Evolutionary conservation across 1,284 basidiomycete genomes (phyloP), one percentile per base, ranked within the genome.

Genomic region (Apiotrichum gamsii): DNA sequence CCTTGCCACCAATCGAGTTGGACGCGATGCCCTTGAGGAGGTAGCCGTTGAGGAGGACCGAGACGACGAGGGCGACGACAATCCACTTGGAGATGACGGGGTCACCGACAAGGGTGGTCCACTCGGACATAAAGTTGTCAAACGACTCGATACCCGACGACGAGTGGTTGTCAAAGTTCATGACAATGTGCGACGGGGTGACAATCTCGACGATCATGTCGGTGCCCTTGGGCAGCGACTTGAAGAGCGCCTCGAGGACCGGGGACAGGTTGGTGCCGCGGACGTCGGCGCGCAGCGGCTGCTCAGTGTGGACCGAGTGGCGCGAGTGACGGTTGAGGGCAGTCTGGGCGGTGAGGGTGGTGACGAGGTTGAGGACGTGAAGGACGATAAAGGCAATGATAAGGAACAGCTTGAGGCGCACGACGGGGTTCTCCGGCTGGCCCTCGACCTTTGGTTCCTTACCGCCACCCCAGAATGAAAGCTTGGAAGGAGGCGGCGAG

Each of bases 1-100:
- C 72, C 43, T 64, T 69, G 8, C 69, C 69, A 15, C 70, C 70
- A 45, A 74, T 70, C 18, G 67, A 69, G 47, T 68, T 69, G 47
- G 62, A 74, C 0, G 79, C 78, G 52, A 81, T 80, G 15, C 79
- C 79, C 72, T 91, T 94, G 54, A 98, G 79, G 28, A 98, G 77
- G 68, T 91, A 96, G 1, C 90, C 91, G 62, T 99, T 99, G 55
- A 99, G 77, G 53, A 85, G 82, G 55, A 98, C 84, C 55, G 85
- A 90, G 57, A 94, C 80, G 3, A 83, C 85, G 28, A 99, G 81
- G 15, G 87, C 78, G 44, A 91, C 77, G 45, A 96, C 87, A 61
- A 98, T 94, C 88, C 90, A 95, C 76, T 98, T 98, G 64, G 83
- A 85, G 58, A 98, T 75, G 45, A 97, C 82, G 0, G 94, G 94